Conservation (phyloP, 75 land plant species). For the Selaginella tamariscina region DNA sequence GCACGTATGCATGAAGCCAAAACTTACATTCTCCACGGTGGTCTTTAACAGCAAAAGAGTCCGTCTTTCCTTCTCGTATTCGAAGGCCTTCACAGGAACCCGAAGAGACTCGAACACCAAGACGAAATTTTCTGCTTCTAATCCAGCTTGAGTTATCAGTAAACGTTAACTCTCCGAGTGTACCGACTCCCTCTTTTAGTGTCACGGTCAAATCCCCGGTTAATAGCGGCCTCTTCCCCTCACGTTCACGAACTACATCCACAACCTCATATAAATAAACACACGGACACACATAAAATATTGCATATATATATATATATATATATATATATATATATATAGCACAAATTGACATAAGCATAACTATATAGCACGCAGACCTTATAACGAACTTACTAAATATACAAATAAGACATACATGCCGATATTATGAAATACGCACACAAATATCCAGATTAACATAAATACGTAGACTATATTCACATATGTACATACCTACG, state of each 20-base stretch:
- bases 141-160: constrained; percentile 88
- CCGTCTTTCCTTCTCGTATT: constrained; percentile 52
- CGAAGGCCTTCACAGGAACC: constrained; percentile 28
- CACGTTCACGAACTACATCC: constrained; percentile 58
- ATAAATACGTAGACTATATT: too few species aligned
- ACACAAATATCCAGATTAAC: too few species aligned
- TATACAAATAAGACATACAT: too few species aligned
- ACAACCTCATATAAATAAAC: too few species aligned
- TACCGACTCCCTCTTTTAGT: constrained; percentile 42
- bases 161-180: constrained; percentile 43
- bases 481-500: too few species aligned
- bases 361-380: too few species aligned
- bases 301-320: too few species aligned
- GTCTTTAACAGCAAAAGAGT: constrained; percentile 60
- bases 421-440: too few species aligned
- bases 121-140: constrained; percentile 58
- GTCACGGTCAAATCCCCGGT: constrained; percentile 39
- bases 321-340: too few species aligned
- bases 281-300: too few species aligned
- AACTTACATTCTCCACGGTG: constrained; percentile 80
- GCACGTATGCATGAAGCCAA: background rate
- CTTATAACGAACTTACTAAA: too few species aligned
- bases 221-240: constrained; percentile 49
- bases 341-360: too few species aligned
- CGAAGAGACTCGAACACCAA: constrained; percentile 43